A percentile compares a stretch with the other conserved stretches of the same genome.
Conservation (phyloP, 2,329 filamentous ascomycete species). For the Blumeriella jaapii region DNA sequence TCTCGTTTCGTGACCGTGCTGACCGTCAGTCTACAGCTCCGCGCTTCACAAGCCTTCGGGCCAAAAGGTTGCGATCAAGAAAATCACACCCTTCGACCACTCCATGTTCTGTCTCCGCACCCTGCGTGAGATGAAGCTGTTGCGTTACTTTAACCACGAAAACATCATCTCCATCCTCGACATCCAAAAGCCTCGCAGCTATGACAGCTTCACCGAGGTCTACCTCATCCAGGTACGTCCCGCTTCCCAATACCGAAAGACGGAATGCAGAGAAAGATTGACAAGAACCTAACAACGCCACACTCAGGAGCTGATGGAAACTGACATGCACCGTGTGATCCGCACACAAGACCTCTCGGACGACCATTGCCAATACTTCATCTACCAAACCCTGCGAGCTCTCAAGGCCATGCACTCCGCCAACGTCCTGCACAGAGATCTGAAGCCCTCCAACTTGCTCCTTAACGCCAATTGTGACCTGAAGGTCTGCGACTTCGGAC, state of each 20-base stretch:
- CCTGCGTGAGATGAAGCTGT: conserved; percentile 95
- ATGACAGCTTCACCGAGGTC: conserved; percentile 92
- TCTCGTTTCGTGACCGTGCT: not conserved
- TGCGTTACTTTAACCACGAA: conserved; percentile 98
- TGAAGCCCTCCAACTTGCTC: conserved; percentile 94
- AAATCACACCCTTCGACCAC: conserved; percentile 98
- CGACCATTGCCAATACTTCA: conserved; percentile 99
- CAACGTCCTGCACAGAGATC: conserved; percentile 91
- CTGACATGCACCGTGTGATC: conserved; percentile 98
- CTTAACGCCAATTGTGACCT: conserved; percentile 98
- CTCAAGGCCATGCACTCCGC: conserved; percentile 99
- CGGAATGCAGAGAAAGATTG: too few species aligned
- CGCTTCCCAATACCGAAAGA: not conserved
- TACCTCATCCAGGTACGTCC: conserved; percentile 81
- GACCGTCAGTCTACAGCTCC: conserved; percentile 46
- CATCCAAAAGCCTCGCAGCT: conserved; percentile 95
- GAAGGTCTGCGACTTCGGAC: conserved; percentile 97
- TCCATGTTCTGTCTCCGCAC: conserved; percentile 98
- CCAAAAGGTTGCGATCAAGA: conserved; percentile 99
- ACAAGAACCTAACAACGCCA: conserved; percentile 9
- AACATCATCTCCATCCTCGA: conserved; percentile 99
- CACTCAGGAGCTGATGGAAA: conserved; percentile 89
- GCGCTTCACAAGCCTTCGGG: conserved; percentile 95
- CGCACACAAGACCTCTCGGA: conserved; percentile 97
- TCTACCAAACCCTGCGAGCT: conserved; percentile 95